Percentiles rank a stretch among this genome's conserved stretches.
Evolutionary conservation across 202 grass and related monocot species (phyloP).

Genomic region (Hordeum pubiflorum): DNA sequence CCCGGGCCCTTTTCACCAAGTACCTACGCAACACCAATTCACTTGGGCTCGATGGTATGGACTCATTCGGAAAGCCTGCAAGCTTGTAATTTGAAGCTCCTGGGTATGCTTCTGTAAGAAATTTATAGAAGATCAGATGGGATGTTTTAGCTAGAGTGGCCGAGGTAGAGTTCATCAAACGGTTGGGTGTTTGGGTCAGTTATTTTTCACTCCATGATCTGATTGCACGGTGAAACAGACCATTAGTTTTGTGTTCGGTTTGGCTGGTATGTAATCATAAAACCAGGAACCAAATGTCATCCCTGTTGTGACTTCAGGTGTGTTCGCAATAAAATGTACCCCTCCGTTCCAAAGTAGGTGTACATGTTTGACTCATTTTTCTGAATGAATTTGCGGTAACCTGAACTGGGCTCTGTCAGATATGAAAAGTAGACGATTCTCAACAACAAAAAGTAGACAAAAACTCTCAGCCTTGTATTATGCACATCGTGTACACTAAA

Average conservation of each 20-base stretch:
- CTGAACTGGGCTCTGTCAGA: background rate
- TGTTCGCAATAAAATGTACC: too few relatives aligned
- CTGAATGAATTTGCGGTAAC: background rate
- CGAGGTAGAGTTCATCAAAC: background rate
- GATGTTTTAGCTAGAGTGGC: background rate
- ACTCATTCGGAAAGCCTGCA: background rate
- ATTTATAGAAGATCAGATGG: background rate
- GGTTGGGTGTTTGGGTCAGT: background rate
- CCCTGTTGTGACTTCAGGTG: background rate
- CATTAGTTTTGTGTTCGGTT: background rate
- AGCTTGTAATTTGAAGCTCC: background rate
- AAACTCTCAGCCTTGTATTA: background rate
- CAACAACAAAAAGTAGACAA: too few relatives aligned
- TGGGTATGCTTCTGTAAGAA: background rate
- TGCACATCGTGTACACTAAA: background rate
- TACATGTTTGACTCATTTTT: background rate
- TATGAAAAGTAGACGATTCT: too few relatives aligned
- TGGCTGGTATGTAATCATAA: background rate
- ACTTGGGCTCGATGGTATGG: background rate
- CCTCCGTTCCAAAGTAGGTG: too few relatives aligned
- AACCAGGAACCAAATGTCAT: background rate
- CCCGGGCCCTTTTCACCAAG: conserved; percentile 38
- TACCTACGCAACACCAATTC: conserved; percentile 23
- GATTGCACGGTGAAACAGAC: background rate
- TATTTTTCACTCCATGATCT: background rate